Evolutionary conservation across 2,329 filamentous ascomycete species (phyloP), one percentile per base, ranked within the genome.

Genomic region (Colletotrichum echinochloae): DNA sequence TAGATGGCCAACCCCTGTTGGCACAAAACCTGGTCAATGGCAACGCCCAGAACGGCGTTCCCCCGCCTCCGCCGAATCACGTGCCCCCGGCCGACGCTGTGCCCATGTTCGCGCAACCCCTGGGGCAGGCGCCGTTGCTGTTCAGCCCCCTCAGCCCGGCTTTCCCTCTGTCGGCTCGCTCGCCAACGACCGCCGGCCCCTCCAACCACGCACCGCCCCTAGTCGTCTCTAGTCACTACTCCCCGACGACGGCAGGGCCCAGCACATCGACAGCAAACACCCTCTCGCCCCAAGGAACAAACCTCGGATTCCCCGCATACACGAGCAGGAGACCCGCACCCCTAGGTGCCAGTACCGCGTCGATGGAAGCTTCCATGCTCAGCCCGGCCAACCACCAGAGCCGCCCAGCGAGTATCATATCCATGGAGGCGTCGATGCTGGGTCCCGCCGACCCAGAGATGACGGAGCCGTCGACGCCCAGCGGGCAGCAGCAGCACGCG

Each of bases 1-100:
- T 82, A 4, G 80, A 83, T 56, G 74, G 70, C 14, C 72, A 73
- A 14, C 72, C 63, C 11, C n/a, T 71, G 2, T 51, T 73, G 56
- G 71, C 69, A 6, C 71, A 73, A n/a, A 61, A 73, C 41, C 65
- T 73, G 18, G 71, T 73, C 35, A 73, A 73, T n/a, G 65, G 57
- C 26, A 56, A 69, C 46, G 65, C 65, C n/a, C 48, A 54, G 23
- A 57, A 44, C 8, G 69, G 60, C 30, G 51, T 60, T 14, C 56
- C 69, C 49, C 69, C 69, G 23, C 69, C 69, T 28, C 69, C 69
- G 23, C 68, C 71, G 30, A 71, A 60, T 7, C 69, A 71, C 26
- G 60, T 56, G 33, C 56, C 69, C 37, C 65, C 55, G 26, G 37
- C 65, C 20, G 54, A 60, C 39, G n/a, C 66, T 1, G 48, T 71